These are phyloP conservation scores for Lagerstroemia speciosa DNA, from an alignment of 345 rosid species.

Conservation along the genomic window DNA sequence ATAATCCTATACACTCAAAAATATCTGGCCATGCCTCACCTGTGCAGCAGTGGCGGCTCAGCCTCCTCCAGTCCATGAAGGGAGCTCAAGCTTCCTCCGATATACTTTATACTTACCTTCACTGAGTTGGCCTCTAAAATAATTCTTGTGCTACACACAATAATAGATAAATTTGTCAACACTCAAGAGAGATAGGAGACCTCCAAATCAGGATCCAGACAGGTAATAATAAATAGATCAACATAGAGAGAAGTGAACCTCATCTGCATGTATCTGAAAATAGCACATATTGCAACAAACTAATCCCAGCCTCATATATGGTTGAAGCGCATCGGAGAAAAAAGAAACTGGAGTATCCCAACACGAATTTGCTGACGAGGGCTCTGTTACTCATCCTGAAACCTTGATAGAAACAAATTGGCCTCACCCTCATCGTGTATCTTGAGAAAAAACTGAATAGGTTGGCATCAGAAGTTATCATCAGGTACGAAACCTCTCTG, in stretches of 20 bases:
- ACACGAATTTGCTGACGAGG: background rate
- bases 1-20: background rate
- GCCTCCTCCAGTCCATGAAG: background rate
- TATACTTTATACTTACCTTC: background rate
- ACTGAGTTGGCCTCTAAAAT: no score
- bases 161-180: background rate
- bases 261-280: background rate
- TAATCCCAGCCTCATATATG: background rate
- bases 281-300: background rate
- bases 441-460: background rate
- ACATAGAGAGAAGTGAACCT: background rate
- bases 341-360: background rate
- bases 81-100: background rate
- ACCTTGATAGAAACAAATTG: background rate
- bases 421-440: background rate
- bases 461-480: slow-evolving; percentile 31
- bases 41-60: background rate
- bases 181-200: background rate
- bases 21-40: background rate
- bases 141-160: background rate
- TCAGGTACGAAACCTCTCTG: slow-evolving; percentile 76
- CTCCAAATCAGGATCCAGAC: background rate
- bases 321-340: background rate
- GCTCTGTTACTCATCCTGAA: background rate
- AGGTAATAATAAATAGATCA: background rate